Evolutionary conservation across 805 yeast species (phyloP).

Genomic region (Lachancea meyersii): DNA sequence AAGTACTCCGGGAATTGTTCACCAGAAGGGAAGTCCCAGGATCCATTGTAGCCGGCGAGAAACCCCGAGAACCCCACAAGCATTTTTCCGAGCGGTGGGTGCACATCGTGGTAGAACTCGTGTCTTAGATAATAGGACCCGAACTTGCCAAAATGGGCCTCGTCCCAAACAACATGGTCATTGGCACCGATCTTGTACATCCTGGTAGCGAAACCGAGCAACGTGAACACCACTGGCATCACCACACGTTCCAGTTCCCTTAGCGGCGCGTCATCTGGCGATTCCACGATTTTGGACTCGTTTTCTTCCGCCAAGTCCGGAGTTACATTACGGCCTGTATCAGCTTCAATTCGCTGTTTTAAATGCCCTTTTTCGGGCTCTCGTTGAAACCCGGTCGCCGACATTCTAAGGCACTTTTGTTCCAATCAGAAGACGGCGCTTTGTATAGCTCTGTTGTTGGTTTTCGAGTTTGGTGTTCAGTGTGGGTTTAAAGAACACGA

Average conservation of each 20-base stretch:
- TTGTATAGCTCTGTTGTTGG: neutral
- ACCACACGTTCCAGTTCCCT: conserved; percentile 30
- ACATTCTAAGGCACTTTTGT: conserved; percentile 5
- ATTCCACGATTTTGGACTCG: conserved; percentile 14
- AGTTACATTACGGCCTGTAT: conserved; percentile 5
- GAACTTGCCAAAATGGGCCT: conserved; percentile 83
- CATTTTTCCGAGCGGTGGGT: conserved; percentile 83
- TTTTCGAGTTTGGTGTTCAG: neutral
- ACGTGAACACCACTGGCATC: conserved; percentile 42
- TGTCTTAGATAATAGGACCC: conserved; percentile 75
- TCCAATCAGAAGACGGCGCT: neutral
- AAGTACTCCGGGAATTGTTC: conserved; percentile 53
- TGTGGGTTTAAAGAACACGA: conserved; percentile 2
- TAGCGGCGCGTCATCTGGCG: conserved; percentile 9
- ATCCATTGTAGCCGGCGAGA: conserved; percentile 75
- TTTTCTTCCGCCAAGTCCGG: conserved; percentile 17
- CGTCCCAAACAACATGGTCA: conserved; percentile 76
- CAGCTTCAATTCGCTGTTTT: conserved; percentile 10
- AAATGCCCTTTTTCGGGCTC: conserved; percentile 12
- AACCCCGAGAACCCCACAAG: conserved; percentile 72
- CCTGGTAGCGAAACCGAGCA: conserved; percentile 48
- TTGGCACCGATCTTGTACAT: conserved; percentile 52
- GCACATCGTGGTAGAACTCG: conserved; percentile 81
- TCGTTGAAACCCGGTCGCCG: conserved; percentile 20
- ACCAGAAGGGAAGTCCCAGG: conserved; percentile 70